Base-by-base conservation (phyloP, 2,329 filamentous ascomycete species). In the Colletotrichum musicola region DNA sequence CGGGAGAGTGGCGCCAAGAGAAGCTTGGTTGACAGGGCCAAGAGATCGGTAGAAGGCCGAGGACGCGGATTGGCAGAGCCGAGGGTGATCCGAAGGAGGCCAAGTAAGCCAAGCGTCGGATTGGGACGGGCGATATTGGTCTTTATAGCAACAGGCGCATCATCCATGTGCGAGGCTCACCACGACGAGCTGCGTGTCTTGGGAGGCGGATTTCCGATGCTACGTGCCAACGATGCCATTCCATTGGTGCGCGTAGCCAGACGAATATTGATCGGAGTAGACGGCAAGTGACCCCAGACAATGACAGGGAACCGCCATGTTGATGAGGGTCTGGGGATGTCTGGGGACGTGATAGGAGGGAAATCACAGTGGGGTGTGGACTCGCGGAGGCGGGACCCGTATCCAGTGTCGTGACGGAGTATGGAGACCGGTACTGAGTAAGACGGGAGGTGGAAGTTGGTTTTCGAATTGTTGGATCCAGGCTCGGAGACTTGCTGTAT, bases 171-270 rank as follows among this genome's bases (percentile, higher is more conserved):
- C 14, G 40, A n/a, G 40, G 40, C 40, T 49, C n/a, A 18, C 20
- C 7, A 9, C 46, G 4, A 20, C 46, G 46, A 14, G 10, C 18
- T 12, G 46, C 6, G 5, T 12, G 6, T 14, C 16, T 18, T 14
- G 16, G 16, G 4, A 9, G n/a, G 46, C 18, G 18, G n/a, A 20
- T 20, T 49, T 42, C 40, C 13, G 12, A 2, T 30, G 38, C 38
- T 25, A 27, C 16, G 49, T 46, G 12, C 9, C 1, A 10, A 12
- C 38, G 35, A 14, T 44, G 55, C 22, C 12, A 22, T 47, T 46
- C 56, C 6, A 59, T 59, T 59, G 56, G 56, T 16, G 56, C 56
- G 56, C 44, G 27, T 59, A 59, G 6, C 14, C n/a, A n/a, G 44
- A n/a, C 18, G 35, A 18, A 20, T 38, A 18, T 38, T 16, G 6